Evolutionary conservation across 2,329 filamentous ascomycete species (phyloP).

Genomic region (Aspergillus viridinutans): DNA sequence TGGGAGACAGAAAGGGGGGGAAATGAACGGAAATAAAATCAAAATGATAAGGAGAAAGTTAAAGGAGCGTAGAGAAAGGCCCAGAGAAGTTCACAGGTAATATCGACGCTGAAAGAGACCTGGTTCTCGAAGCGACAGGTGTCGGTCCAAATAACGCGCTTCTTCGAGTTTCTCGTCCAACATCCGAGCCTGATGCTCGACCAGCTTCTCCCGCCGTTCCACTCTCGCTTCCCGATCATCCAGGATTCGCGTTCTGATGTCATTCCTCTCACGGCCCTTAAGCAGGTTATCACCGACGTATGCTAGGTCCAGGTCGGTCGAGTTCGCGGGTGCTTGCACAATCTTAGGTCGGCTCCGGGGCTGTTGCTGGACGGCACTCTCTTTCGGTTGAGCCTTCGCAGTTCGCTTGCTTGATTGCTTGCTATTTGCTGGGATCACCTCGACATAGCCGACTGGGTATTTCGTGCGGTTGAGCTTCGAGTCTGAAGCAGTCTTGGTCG

Average conservation of each 20-base stretch:
- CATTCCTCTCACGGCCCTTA: conserved; percentile 16
- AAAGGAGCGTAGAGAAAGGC: neutral
- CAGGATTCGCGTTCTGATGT: conserved; percentile 25
- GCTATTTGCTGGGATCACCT: conserved; percentile 23
- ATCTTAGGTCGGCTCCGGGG: conserved; percentile 15
- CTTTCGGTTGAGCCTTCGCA: neutral
- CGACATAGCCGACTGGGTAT: conserved; percentile 17
- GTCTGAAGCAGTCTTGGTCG: conserved; percentile 5
- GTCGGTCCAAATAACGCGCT: conserved; percentile 8
- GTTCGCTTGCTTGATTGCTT: conserved; percentile 6
- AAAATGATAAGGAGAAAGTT: conserved; percentile 1
- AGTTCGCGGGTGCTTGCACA: conserved; percentile 12
- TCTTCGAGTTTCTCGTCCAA: conserved; percentile 17
- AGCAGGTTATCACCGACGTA: conserved; percentile 4
- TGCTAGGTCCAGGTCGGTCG: conserved; percentile 11
- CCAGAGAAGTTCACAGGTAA: conserved; percentile 3
- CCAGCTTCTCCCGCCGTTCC: conserved; percentile 20
- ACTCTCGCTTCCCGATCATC: conserved; percentile 24
- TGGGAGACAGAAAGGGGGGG: neutral
- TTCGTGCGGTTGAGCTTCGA: conserved; percentile 5
- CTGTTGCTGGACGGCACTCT: conserved; percentile 6
- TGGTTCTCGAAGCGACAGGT: conserved; percentile 16
- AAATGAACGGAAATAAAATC: neutral
- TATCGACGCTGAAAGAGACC: conserved; percentile 11
- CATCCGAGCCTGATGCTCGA: conserved; percentile 17